phyloP scores from a whole-genome alignment of 306 rosid genomes.

The Trichosanthes cucumerina region DNA sequence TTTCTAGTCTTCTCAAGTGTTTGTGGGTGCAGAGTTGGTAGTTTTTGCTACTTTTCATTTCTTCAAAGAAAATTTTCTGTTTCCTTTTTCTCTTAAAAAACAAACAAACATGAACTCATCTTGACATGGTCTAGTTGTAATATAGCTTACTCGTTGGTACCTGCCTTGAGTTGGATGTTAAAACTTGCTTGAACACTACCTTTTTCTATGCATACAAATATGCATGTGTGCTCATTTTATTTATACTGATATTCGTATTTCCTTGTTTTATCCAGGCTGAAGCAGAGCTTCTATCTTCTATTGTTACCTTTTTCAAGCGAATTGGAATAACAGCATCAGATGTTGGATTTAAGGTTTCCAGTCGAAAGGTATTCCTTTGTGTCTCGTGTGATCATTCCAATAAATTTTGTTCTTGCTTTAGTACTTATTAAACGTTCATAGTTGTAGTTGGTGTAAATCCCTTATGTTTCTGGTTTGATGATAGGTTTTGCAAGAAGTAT shows the following conservation, averaged over 20 bases:
- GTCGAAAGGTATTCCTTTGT: conserved; percentile 60
- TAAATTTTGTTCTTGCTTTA: neutral
- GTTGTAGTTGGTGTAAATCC: neutral
- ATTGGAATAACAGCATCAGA: conserved; percentile 78
- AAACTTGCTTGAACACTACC: neutral
- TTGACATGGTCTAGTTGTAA: neutral
- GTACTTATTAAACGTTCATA: neutral
- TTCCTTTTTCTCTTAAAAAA: neutral
- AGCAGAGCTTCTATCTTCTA: conserved; percentile 85
- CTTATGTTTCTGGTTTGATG: conserved; percentile 2
- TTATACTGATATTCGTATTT: neutral
- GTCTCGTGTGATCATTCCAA: neutral
- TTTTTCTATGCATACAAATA: neutral
- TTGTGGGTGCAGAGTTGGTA: neutral
- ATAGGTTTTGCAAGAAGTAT: conserved; percentile 86
- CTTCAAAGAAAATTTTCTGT: neutral
- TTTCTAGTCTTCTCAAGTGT: neutral
- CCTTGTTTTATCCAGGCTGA: conserved; percentile 55
- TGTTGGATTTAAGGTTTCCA: conserved; percentile 94
- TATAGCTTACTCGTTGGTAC: neutral
- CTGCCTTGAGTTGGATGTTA: neutral
- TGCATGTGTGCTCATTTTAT: neutral
- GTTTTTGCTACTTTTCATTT: neutral
- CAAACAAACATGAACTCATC: neutral
- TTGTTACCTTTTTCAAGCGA: conserved; percentile 76